These are phyloP conservation scores for Sphaerobolus stellatus DNA, from an alignment of 1,284 basidiomycete species.

Conservation along the genomic window DNA sequence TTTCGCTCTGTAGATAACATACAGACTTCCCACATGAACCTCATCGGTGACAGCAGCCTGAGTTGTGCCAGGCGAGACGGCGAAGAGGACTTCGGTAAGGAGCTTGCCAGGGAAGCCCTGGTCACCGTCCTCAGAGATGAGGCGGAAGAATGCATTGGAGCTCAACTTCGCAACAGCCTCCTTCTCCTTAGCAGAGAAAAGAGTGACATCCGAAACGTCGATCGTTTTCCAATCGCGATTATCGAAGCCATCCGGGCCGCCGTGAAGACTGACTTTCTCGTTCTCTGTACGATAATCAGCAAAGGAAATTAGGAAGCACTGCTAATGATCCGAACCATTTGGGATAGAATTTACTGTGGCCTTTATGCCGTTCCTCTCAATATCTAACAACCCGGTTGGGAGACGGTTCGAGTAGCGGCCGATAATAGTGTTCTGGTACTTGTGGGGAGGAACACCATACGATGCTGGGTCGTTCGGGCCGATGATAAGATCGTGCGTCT, in stretches of 20 bases:
- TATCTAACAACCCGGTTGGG: conserved; percentile 52
- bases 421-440: conserved; percentile 71
- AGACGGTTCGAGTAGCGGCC: conserved; percentile 73
- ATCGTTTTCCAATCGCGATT: conserved; percentile 50
- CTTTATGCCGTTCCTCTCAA: conserved; percentile 54
- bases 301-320: not conserved
- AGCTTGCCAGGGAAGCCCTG: conserved; percentile 66
- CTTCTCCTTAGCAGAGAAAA: conserved; percentile 59
- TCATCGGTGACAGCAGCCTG: conserved; percentile 34
- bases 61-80: conserved; percentile 45
- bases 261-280: conserved; percentile 66
- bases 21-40: conserved; percentile 58
- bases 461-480: conserved; percentile 64
- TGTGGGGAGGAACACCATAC: conserved; percentile 48
- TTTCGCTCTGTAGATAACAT: conserved; percentile 66
- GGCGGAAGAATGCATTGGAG: conserved; percentile 51
- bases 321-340: conserved; percentile 42
- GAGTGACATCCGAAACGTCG: conserved; percentile 40
- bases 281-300: conserved; percentile 41
- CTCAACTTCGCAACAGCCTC: conserved; percentile 39
- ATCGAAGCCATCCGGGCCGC: conserved; percentile 67
- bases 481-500: conserved; percentile 74
- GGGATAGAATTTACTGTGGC: conserved; percentile 49
- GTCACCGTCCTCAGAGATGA: conserved; percentile 63
- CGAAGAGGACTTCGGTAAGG: conserved; percentile 58